Percentiles rank a stretch among this genome's conserved stretches.
Conservation (phyloP, 116 monocot species). For the Cymodocea nodosa region DNA sequence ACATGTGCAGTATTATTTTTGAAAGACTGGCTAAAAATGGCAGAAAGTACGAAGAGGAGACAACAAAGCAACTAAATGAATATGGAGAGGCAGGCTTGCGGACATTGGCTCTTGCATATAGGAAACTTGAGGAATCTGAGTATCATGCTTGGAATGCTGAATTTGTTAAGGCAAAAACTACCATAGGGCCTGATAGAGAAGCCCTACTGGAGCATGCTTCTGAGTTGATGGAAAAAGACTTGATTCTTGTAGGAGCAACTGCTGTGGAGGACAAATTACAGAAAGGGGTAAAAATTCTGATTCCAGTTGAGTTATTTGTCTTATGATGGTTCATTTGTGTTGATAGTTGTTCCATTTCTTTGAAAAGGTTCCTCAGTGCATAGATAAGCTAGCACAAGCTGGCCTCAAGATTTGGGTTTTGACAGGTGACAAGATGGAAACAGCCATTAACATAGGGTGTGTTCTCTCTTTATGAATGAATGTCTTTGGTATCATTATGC, state of each 20-base stretch:
- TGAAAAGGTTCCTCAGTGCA: constrained; percentile 50
- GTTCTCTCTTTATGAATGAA: not conserved
- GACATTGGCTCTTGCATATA: constrained; percentile 56
- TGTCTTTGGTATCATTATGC: not conserved
- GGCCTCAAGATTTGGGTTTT: constrained; percentile 76
- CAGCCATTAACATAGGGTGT: constrained; percentile 76
- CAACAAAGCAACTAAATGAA: constrained; percentile 51
- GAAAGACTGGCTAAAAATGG: constrained; percentile 63
- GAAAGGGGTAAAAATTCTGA: constrained; percentile 30
- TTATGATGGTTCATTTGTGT: not conserved
- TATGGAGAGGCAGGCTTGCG: constrained; percentile 63
- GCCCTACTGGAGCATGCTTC: constrained; percentile 35
- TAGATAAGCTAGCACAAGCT: constrained; percentile 72
- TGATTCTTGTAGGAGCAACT: constrained; percentile 62
- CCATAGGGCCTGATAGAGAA: constrained; percentile 50
- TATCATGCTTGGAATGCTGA: constrained; percentile 49
- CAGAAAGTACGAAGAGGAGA: constrained; percentile 37
- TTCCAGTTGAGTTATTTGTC: not conserved
- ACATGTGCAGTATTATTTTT: constrained; percentile 61
- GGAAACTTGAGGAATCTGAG: constrained; percentile 41
- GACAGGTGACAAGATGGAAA: constrained; percentile 84
- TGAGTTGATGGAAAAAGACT: constrained; percentile 48
- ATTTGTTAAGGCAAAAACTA: constrained; percentile 50
- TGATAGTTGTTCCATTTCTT: constrained; percentile 5
- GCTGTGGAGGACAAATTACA: constrained; percentile 72